Base-by-base conservation (phyloP, 2,329 filamentous ascomycete species). In the Fusarium humuli region DNA sequence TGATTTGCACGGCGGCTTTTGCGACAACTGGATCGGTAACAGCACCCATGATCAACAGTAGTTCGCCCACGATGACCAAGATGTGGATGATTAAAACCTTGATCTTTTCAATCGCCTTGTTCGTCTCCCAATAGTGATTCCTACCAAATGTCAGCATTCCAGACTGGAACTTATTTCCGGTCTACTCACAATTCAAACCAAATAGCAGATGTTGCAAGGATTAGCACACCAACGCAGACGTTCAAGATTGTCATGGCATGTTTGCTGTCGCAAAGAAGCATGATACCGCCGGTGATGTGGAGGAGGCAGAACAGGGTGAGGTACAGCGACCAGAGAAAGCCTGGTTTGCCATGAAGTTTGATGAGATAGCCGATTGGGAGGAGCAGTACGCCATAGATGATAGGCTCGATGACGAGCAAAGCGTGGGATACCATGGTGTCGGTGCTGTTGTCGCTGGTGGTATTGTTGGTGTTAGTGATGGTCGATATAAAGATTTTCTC, bases 281-380 rank as follows among this genome's bases (percentile, higher is more conserved):
- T 50, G 4, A 9, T 22, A 11, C 30, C 30, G 7, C 47, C 47
- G 7, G 23, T 22, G 7, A 18, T 8, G 3, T 50, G 47, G 16
- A 34, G 16, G 16, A 34, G 2, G 23, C 16, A 50, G 14, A 34
- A 18, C 5, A 50, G 20, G 3, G 47, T 50, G 11, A 34, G 29
- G 23, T 22, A 22, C 7, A 30, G 7, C 30, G 29, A 11, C 11
- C 30, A 30, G 18, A 50, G 16, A 23, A 23, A 13, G 30, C 47
- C 47, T 13, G 29, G 47, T 8, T 50, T 50, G 29, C 47, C 47
- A 34, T 50, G 47, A 3, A 22, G 29, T 23, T 50, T 50, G 6
- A 18, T 12, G 7, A 50, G 11, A 3, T 22, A 18, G 11, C 2
- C 20, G 6, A 30, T 13, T 4, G 29, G 20, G 2, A 34, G 12